A percentile compares a stretch with the other conserved stretches of the same genome.
Evolutionary conservation across 768 basidiomycete species (phyloP).

Genomic region (Sistotremastrum suecicum): DNA sequence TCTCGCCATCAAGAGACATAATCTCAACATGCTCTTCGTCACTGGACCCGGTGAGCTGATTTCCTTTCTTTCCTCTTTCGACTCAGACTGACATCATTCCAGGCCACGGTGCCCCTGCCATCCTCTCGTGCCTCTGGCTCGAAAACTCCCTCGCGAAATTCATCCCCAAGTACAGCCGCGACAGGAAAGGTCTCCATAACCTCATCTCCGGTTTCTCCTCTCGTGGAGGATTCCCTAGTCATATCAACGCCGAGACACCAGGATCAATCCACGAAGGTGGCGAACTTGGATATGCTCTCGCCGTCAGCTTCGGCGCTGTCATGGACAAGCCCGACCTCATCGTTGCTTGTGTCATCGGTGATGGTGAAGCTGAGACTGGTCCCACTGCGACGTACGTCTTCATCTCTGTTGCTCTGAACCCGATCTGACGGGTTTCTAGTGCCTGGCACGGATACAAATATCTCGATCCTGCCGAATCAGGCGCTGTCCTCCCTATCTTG

Average conservation of each 20-base stretch:
- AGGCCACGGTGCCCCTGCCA: slow-evolving; percentile 78
- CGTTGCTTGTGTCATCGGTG: slow-evolving; percentile 71
- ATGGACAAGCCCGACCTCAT: slow-evolving; percentile 88
- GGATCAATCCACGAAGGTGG: slow-evolving; percentile 88
- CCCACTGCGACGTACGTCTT: slow-evolving; percentile 43
- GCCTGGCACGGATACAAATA: slow-evolving; percentile 86
- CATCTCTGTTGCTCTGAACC: background rate
- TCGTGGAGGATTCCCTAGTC: slow-evolving; percentile 75
- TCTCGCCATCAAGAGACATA: slow-evolving; percentile 38
- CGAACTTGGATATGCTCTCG: slow-evolving; percentile 80
- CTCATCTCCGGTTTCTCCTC: slow-evolving; percentile 66
- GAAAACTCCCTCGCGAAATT: slow-evolving; percentile 59
- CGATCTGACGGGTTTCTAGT: slow-evolving; percentile 11
- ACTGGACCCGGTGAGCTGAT: slow-evolving; percentile 51
- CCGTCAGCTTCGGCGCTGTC: slow-evolving; percentile 74
- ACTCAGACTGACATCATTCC: slow-evolving; percentile 1
- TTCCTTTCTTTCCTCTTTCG: background rate
- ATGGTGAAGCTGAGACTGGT: slow-evolving; percentile 76
- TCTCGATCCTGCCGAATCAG: slow-evolving; percentile 79
- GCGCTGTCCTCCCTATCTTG: slow-evolving; percentile 83
- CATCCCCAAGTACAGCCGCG: slow-evolving; percentile 41
- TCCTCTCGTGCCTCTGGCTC: slow-evolving; percentile 77
- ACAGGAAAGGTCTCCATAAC: slow-evolving; percentile 42
- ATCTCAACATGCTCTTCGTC: slow-evolving; percentile 55
- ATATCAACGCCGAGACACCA: slow-evolving; percentile 74